Evolutionary conservation across 805 yeast genomes (phyloP), one percentile per base, ranked within the genome.

Genomic region (Maudiozyma saulgeensis): DNA sequence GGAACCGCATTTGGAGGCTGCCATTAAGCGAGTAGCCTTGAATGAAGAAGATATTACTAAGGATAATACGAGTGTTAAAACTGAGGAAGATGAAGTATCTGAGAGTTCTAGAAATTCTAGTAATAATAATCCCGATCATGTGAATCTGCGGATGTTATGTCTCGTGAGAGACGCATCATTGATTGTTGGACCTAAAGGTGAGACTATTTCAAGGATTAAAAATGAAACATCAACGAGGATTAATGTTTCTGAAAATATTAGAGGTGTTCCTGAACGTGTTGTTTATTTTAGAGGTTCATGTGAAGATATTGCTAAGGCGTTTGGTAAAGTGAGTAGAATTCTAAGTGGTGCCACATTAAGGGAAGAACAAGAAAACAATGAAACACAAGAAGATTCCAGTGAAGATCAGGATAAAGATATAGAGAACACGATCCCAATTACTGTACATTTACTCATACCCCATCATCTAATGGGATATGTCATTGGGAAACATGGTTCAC

Each of bases 161-260:
- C 76, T 79, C 3, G 85, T 83, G 15, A 82, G 79, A 56, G 90
- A 87, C 59, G 90, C 95, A 1, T 80, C 86, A 2, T 64, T 77
- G 19, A 73, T 86, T 43, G 91, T 86, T 15, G 95, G 95, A 0
- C 82, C 82, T 56, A 84, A 83, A 49, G 95, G 95, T n/a, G 87
- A 82, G 50, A 77, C 75, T 15, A 84, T 86, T 45, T 73, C 77
- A 41, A 81, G 74, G 51, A 76, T 86, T 48, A 79, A 86, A 56
- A 81, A 76, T 11, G 71, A 72, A 45, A 80, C 91, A 2, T 73
- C 73, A 48, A 83, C 86, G 7, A 73, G 84, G 54, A 74, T 87
- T 42, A 79, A 80, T 57, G 87, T 85, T 13, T 79, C 86, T 56
- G 91, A 85, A 49, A 85, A 86, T 61, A 69, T 82, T 47, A 76